phyloP scores from a whole-genome alignment of 306 rosid genomes.

The Ochetophila trinervis region DNA sequence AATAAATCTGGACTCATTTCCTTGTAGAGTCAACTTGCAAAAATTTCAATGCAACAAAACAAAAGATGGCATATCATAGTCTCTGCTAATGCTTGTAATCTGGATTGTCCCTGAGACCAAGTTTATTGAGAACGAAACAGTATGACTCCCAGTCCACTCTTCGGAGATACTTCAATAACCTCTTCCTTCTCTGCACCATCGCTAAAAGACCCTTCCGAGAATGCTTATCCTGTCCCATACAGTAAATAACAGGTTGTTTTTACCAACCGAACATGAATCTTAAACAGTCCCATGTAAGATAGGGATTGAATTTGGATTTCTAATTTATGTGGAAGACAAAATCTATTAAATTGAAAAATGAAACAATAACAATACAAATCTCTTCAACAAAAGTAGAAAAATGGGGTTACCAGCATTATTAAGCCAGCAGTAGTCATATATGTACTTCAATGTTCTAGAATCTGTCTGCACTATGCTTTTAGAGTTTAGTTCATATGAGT shows the following conservation, averaged over 20 bases:
- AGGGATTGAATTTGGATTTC: no score
- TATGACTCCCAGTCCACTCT: constrained; percentile 94
- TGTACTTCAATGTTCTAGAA: no score
- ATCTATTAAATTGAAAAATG: no score
- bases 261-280: not conserved
- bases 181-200: constrained; percentile 87
- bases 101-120: constrained; percentile 87
- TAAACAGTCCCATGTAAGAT: not conserved
- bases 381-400: no score
- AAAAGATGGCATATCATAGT: not conserved
- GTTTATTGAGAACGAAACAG: constrained; percentile 71
- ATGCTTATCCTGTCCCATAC: constrained; percentile 71
- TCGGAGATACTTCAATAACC: constrained; percentile 76
- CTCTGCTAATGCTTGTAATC: constrained; percentile 41
- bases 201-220: constrained; percentile 78
- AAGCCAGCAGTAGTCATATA: no score
- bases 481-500: no score
- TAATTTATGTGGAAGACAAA: no score
- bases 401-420: no score
- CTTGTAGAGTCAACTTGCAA: not conserved
- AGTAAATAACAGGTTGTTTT: not conserved
- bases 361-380: no score
- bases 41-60: not conserved
- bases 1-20: not conserved
- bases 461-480: no score